These are phyloP conservation scores for Puccinia polysora DNA, from an alignment of 1,284 basidiomycete genomes.

Conservation along the genomic window DNA sequence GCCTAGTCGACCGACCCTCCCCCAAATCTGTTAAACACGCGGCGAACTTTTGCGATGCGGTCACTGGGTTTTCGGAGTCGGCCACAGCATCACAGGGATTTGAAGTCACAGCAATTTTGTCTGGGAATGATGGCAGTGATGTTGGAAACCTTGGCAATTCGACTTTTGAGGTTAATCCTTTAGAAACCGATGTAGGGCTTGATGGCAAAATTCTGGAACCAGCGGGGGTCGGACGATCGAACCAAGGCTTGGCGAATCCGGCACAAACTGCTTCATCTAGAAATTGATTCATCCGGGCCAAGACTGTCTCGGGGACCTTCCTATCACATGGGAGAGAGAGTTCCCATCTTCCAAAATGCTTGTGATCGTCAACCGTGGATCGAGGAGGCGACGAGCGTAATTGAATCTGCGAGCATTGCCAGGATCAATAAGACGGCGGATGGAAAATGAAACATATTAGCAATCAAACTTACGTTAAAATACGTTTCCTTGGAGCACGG, in stretches of 20 bases:
- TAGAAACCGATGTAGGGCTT: not conserved
- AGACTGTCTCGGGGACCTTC: not conserved
- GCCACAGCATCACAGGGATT: not conserved
- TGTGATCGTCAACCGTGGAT: conserved; percentile 1
- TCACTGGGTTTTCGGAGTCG: not conserved
- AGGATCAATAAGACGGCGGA: not conserved
- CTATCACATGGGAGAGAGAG: conserved; percentile 9
- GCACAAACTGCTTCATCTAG: conserved; percentile 27
- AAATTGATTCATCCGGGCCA: conserved; percentile 26
- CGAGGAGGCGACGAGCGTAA: conserved; percentile 2
- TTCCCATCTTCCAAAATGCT: conserved; percentile 28
- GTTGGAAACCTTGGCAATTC: not conserved
- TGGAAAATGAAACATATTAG: too few relatives aligned
- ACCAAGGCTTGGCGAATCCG: conserved; percentile 20
- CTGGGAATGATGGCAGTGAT: not conserved
- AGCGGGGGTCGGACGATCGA: conserved; percentile 3
- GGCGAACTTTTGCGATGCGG: not conserved
- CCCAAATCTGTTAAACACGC: too few relatives aligned
- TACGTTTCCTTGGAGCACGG: not conserved
- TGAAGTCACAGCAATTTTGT: too few relatives aligned
- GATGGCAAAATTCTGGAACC: not conserved
- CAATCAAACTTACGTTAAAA: not conserved
- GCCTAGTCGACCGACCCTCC: too few relatives aligned
- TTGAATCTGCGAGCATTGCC: not conserved
- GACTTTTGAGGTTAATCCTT: too few relatives aligned